A percentile compares a stretch with the other conserved stretches of the same genome.
Conservation (phyloP, 2,329 filamentous ascomycete genomes). For the Paradendryphiella salina region DNA sequence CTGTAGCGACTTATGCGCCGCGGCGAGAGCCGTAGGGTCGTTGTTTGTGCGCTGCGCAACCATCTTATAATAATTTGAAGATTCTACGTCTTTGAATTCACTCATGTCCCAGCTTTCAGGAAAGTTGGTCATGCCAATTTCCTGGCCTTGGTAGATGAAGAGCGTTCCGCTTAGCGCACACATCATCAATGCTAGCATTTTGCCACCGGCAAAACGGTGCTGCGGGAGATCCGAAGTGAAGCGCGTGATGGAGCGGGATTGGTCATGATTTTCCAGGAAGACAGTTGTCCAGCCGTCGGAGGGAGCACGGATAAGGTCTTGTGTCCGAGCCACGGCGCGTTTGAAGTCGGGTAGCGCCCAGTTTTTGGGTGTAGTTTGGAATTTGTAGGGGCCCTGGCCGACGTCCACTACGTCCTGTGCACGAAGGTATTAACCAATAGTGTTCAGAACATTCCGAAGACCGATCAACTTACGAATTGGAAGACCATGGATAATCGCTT, state of each 20-base stretch:
- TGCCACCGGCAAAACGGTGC: constrained; percentile 52
- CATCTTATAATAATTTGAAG: constrained; percentile 56
- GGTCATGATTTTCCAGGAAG: constrained; percentile 60
- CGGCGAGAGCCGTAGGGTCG: constrained; percentile 46
- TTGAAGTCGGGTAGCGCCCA: constrained; percentile 40
- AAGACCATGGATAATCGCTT: constrained; percentile 72
- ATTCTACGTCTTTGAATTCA: constrained; percentile 59
- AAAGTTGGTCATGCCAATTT: constrained; percentile 57
- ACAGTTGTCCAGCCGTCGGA: constrained; percentile 53
- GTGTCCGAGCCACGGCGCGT: constrained; percentile 36
- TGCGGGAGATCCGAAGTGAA: constrained; percentile 54
- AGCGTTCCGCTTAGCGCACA: constrained; percentile 54
- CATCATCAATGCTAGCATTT: constrained; percentile 54
- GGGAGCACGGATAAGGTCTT: constrained; percentile 36
- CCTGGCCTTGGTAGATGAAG: constrained; percentile 57
- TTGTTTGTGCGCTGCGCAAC: constrained; percentile 30
- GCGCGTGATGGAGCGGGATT: constrained; percentile 55
- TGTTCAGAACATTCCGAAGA: too few relatives aligned
- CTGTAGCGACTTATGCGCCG: constrained; percentile 58
- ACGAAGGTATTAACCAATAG: not conserved
- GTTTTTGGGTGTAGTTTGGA: constrained; percentile 42
- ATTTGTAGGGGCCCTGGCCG: constrained; percentile 44
- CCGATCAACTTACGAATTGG: constrained; percentile 44
- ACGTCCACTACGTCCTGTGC: constrained; percentile 48
- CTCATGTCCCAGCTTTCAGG: constrained; percentile 49